Evolutionary conservation across 2,329 filamentous ascomycete species (phyloP).

Genomic region (Calonectria leucothoes): DNA sequence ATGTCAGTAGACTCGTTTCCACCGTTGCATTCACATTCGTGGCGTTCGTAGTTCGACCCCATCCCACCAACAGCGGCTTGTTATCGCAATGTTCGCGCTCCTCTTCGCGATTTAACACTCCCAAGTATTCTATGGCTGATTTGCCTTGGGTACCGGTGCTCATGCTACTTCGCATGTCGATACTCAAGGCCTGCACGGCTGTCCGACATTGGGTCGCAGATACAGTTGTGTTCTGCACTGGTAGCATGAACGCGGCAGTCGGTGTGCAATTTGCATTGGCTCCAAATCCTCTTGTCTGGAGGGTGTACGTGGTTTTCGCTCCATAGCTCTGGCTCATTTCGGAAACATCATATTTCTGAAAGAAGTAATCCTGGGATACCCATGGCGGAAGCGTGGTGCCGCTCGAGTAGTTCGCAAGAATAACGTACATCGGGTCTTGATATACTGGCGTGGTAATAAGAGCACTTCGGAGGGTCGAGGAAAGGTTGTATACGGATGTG

Average conservation of each 20-base stretch:
- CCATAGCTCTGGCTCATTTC: background rate
- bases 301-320: constrained; percentile 11
- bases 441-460: constrained; percentile 18
- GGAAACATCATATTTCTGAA: constrained; percentile 54
- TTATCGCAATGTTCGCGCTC: constrained; percentile 22
- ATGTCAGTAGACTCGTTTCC: constrained; percentile 36
- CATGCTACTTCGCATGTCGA: background rate
- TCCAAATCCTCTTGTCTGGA: constrained; percentile 44
- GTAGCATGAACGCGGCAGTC: background rate
- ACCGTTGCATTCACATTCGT: constrained; percentile 26
- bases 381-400: constrained; percentile 61
- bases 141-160: background rate
- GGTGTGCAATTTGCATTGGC: constrained; percentile 34
- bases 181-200: background rate
- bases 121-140: constrained; percentile 11
- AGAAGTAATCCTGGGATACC: constrained; percentile 58
- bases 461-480: background rate
- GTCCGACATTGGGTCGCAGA: background rate
- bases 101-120: background rate
- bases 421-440: constrained; percentile 46
- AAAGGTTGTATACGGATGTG: constrained; percentile 18
- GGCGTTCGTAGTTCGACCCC: constrained; percentile 27
- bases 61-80: constrained; percentile 33
- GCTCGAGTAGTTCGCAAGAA: constrained; percentile 57
- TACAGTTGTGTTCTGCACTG: background rate